phyloP scores from a whole-genome alignment of 2,329 filamentous ascomycete genomes.

The Alternaria panax region DNA sequence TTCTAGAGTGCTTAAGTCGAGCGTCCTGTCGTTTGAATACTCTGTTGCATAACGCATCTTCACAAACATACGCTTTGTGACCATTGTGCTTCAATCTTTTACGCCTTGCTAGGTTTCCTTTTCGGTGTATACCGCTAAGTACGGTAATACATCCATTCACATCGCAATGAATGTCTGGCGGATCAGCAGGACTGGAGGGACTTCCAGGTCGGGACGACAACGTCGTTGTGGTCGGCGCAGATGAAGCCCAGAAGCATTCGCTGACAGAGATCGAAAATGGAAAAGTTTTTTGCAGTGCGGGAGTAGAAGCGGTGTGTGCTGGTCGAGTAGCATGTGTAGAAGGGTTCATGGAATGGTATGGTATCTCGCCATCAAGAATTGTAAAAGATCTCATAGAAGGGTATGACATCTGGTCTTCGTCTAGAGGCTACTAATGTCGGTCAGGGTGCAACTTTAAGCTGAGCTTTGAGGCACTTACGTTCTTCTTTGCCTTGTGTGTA shows the following conservation, averaged over 20 bases:
- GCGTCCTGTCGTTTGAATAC: conserved; percentile 12
- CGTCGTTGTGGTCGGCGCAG: not conserved
- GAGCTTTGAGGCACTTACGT: not conserved
- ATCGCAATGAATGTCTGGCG: not conserved
- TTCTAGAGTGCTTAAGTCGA: conserved; percentile 12
- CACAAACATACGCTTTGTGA: not conserved
- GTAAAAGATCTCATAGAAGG: not conserved
- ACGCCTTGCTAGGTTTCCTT: not conserved
- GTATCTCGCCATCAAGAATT: too few species aligned
- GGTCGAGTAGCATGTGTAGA: too few species aligned
- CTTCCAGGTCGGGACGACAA: not conserved
- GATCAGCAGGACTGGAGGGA: too few species aligned
- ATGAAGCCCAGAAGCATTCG: not conserved
- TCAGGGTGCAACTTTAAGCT: not conserved
- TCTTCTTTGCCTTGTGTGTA: not conserved
- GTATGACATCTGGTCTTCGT: not conserved
- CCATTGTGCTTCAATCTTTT: not conserved
- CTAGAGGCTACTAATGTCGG: conserved; percentile 1
- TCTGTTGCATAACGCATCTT: not conserved
- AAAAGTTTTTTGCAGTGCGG: too few species aligned
- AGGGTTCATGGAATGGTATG: too few species aligned
- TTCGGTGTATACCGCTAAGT: not conserved
- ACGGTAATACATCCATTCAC: not conserved
- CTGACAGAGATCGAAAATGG: not conserved
- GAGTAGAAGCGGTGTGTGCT: not conserved